These are phyloP conservation scores for Camellia sinensis DNA, from an alignment of 148 eudicot genomes.

Conservation along the genomic window DNA sequence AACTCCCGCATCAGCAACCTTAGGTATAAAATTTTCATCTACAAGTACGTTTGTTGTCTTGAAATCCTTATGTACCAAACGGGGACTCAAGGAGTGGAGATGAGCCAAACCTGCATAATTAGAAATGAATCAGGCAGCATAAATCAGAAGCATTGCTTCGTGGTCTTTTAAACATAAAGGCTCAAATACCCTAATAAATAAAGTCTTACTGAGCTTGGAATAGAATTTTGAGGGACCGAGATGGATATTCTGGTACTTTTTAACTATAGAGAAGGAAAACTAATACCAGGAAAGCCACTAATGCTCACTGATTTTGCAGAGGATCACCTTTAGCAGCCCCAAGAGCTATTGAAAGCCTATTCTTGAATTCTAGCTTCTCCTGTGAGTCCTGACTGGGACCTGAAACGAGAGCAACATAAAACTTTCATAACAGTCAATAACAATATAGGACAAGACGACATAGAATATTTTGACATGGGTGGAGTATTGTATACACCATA, in stretches of 20 bases:
- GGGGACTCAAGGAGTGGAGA: conserved; percentile 89
- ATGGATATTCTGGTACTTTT: conserved; percentile 17
- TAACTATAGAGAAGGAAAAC: conserved; percentile 50
- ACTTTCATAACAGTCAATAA: too few species aligned
- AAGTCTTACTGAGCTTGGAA: conserved; percentile 13
- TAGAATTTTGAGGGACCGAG: conserved; percentile 6
- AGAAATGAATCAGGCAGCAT: neutral
- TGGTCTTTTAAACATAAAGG: neutral
- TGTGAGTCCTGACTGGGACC: conserved; percentile 65
- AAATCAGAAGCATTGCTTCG: neutral
- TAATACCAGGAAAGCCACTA: conserved; percentile 82
- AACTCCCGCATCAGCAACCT: conserved; percentile 94
- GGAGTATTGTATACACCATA: neutral
- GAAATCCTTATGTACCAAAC: conserved; percentile 87
- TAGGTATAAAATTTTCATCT: conserved; percentile 87
- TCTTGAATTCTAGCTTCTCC: conserved; percentile 96
- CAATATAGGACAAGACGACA: too few species aligned
- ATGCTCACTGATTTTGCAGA: conserved; percentile 98
- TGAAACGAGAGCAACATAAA: conserved; percentile 25
- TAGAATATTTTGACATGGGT: neutral
- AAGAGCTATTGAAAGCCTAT: conserved; percentile 86
- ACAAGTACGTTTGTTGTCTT: conserved; percentile 94
- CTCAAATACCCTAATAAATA: neutral
- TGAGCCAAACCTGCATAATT: conserved; percentile 72
- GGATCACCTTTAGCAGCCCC: conserved; percentile 99